phyloP scores from a whole-genome alignment of 257 asterid species.

The Coffea eugenioides region DNA sequence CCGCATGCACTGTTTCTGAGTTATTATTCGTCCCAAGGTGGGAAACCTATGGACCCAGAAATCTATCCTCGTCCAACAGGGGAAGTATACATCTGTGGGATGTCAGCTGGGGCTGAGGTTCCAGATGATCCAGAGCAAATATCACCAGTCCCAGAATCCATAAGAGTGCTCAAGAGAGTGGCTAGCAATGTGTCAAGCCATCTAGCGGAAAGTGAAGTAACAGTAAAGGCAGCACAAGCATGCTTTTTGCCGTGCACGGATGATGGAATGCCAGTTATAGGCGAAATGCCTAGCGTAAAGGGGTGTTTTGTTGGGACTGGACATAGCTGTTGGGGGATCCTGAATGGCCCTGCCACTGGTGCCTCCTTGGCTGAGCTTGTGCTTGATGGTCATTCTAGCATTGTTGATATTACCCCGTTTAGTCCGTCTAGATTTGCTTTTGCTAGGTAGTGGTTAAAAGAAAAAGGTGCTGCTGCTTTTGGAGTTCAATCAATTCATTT shows the following conservation, averaged over 20 bases:
- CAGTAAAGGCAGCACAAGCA: conserved; percentile 81
- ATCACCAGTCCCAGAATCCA: conserved; percentile 61
- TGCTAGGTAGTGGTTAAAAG: conserved; percentile 8
- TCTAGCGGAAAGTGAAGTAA: conserved; percentile 57
- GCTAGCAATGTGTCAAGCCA: conserved; percentile 78
- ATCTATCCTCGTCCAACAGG: conserved; percentile 96
- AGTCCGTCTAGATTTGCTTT: conserved; percentile 56
- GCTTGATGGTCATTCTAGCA: conserved; percentile 50
- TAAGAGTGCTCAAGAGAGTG: conserved; percentile 57
- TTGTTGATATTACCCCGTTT: conserved; percentile 58
- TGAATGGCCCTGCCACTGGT: conserved; percentile 95
- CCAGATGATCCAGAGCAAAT: conserved; percentile 82
- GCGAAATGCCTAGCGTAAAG: conserved; percentile 70
- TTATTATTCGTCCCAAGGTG: conserved; percentile 62
- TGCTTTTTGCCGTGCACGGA: conserved; percentile 85
- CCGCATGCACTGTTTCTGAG: conserved; percentile 67
- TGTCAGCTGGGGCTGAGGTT: conserved; percentile 79
- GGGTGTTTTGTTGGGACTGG: conserved; percentile 85
- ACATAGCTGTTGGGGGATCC: conserved; percentile 95
- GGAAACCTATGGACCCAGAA: conserved; percentile 75
- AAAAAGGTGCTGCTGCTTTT: neutral
- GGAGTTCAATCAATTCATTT: no score
- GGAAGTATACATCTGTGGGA: conserved; percentile 93
- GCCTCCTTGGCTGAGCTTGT: conserved; percentile 79
- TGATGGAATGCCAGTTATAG: conserved; percentile 72